phyloP scores from a whole-genome alignment of 768 basidiomycete genomes.

The Lactifluus rugatus region DNA sequence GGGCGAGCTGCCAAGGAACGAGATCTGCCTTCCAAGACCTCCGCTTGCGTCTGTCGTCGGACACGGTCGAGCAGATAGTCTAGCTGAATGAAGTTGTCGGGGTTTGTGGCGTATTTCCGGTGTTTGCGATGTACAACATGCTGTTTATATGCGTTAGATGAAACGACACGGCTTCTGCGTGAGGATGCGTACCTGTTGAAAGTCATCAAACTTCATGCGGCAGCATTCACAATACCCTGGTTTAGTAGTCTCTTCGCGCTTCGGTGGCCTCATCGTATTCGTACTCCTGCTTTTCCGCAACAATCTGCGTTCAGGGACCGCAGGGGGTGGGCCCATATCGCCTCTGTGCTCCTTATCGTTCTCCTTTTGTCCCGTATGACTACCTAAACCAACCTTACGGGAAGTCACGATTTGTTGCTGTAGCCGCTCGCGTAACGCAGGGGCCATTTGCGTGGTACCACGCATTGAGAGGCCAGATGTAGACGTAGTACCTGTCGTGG shows the following conservation, averaged over 20 bases:
- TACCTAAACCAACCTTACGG: constrained; percentile 35
- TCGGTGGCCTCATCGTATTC: constrained; percentile 63
- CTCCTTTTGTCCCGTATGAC: constrained; percentile 24
- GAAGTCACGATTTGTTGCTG: constrained; percentile 62
- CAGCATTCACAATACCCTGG: constrained; percentile 99
- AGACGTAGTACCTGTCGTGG: constrained; percentile 80
- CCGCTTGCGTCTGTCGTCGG: constrained; percentile 33
- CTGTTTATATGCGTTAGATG: constrained; percentile 31
- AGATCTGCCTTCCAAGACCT: constrained; percentile 22
- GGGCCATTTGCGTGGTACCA: constrained; percentile 38
- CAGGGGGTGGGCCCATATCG: constrained; percentile 59
- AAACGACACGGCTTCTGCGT: not conserved
- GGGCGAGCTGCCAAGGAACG: constrained; percentile 6
- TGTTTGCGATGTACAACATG: constrained; percentile 68
- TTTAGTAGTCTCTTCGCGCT: constrained; percentile 78
- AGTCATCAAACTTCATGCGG: constrained; percentile 80
- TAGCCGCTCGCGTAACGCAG: constrained; percentile 44
- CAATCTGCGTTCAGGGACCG: constrained; percentile 42
- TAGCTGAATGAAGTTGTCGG: constrained; percentile 67
- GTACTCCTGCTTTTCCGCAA: constrained; percentile 75
- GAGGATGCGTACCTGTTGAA: constrained; percentile 52
- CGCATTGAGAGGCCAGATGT: constrained; percentile 39
- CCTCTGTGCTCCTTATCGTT: constrained; percentile 30
- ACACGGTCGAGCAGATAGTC: constrained; percentile 67
- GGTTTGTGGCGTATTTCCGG: constrained; percentile 69